Percentiles rank a stretch among this genome's conserved stretches.
Evolutionary conservation across 106 monocot genomes (phyloP).

Genomic region (Dendrobium huoshanense): DNA sequence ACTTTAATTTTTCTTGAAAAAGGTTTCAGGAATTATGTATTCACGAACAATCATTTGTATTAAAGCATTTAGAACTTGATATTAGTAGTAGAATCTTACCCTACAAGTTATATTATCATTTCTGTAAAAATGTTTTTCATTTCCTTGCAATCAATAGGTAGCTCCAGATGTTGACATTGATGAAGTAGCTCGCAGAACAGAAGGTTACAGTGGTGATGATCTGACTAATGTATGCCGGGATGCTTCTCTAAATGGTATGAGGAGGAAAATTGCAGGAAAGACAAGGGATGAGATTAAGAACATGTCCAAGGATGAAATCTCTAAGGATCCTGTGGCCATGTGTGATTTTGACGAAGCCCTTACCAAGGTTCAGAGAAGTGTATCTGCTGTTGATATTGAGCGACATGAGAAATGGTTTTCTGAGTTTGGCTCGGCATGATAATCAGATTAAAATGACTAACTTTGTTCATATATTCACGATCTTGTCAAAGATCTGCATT

Average conservation of each 20-base stretch:
- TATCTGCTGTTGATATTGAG: constrained; percentile 78
- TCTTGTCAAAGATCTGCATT: too few relatives aligned
- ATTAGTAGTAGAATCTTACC: too few relatives aligned
- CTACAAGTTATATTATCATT: too few relatives aligned
- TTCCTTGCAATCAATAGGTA: constrained; percentile 40
- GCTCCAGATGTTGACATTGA: constrained; percentile 86
- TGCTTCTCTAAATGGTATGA: constrained; percentile 90
- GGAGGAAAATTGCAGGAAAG: constrained; percentile 94
- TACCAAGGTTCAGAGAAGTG: constrained; percentile 87
- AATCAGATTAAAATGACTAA: too few relatives aligned
- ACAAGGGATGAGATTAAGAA: constrained; percentile 95
- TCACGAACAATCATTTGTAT: too few relatives aligned
- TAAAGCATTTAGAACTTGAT: too few relatives aligned
- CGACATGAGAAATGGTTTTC: constrained; percentile 96
- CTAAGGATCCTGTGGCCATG: constrained; percentile 94
- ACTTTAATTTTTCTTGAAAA: neutral
- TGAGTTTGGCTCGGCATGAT: constrained; percentile 91
- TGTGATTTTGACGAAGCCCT: constrained; percentile 98
- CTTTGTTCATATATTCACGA: too few relatives aligned
- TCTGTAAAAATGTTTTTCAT: neutral
- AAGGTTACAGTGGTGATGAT: constrained; percentile 95
- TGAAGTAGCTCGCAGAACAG: constrained; percentile 77
- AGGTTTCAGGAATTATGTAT: too few relatives aligned
- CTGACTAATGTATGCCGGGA: constrained; percentile 91
- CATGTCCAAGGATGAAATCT: constrained; percentile 98